Evolutionary conservation across 306 rosid genomes (phyloP).

Genomic region (Arachis hypogaea): DNA sequence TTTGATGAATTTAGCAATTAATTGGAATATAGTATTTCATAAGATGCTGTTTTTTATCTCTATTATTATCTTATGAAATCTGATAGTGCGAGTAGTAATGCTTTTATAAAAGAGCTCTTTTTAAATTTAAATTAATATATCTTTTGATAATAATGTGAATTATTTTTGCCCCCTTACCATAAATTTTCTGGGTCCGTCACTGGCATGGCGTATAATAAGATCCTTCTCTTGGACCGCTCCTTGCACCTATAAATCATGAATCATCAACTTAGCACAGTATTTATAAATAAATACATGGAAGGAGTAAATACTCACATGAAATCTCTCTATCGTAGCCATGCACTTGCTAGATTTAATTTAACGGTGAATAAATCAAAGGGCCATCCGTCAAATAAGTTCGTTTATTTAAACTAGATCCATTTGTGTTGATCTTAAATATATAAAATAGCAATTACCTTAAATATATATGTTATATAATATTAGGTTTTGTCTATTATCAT

Average conservation of each 20-base stretch:
- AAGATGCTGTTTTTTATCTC: too few relatives aligned
- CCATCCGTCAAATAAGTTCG: neutral
- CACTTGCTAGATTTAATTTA: neutral
- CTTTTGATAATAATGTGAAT: too few relatives aligned
- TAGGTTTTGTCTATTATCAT: neutral
- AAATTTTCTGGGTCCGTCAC: too few relatives aligned
- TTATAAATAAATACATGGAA: neutral
- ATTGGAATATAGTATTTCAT: too few relatives aligned
- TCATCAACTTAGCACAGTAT: constrained; percentile 6
- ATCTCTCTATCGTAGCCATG: constrained; percentile 2
- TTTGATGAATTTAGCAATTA: too few relatives aligned
- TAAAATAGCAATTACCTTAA: neutral
- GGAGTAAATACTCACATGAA: constrained; percentile 2
- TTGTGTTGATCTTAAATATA: neutral
- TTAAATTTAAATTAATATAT: too few relatives aligned
- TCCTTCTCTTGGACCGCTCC: neutral
- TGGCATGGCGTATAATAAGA: neutral
- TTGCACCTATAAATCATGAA: constrained; percentile 15
- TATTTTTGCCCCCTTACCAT: too few relatives aligned
- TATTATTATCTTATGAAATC: too few relatives aligned
- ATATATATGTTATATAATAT: too few relatives aligned
- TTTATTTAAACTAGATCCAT: constrained; percentile 10
- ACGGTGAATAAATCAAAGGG: constrained; percentile 20
- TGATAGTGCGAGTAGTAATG: too few relatives aligned
- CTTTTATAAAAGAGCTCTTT: too few relatives aligned